Conservation (phyloP, 2,329 filamentous ascomycete genomes). For the Pochonia chlamydosporia region DNA sequence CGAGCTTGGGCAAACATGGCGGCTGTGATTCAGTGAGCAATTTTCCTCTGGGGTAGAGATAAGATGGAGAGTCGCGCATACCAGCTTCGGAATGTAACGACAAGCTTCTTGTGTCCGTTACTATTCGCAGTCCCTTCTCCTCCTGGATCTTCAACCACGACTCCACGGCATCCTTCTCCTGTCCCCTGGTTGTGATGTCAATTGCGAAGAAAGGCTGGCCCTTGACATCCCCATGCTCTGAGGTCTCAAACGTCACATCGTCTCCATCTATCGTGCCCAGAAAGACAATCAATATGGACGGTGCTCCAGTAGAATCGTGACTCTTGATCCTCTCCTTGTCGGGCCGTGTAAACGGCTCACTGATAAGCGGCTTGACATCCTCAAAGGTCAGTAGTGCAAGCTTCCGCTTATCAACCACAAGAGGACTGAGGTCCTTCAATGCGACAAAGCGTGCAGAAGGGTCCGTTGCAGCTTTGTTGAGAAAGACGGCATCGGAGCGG, state of each 20-base stretch:
- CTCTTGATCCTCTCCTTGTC: slow-evolving; percentile 68
- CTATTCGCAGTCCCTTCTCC: slow-evolving; percentile 57
- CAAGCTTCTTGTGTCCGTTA: slow-evolving; percentile 59
- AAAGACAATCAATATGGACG: slow-evolving; percentile 68
- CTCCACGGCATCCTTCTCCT: slow-evolving; percentile 55
- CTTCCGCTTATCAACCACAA: slow-evolving; percentile 49
- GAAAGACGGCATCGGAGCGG: slow-evolving; percentile 63
- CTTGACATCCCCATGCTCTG: slow-evolving; percentile 59
- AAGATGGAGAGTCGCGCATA: slow-evolving; percentile 25
- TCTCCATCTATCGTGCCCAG: slow-evolving; percentile 70
- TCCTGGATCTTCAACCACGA: slow-evolving; percentile 36
- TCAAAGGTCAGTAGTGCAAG: slow-evolving; percentile 64
- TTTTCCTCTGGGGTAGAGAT: too few relatives aligned
- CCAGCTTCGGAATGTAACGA: slow-evolving; percentile 56
- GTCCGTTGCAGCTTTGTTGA: slow-evolving; percentile 60
- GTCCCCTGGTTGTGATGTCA: slow-evolving; percentile 72
- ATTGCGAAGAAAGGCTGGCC: slow-evolving; percentile 85
- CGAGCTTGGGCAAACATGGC: slow-evolving; percentile 87
- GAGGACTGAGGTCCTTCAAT: slow-evolving; percentile 71
- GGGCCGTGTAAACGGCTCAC: slow-evolving; percentile 63
- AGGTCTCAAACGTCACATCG: slow-evolving; percentile 16
- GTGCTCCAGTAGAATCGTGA: slow-evolving; percentile 65
- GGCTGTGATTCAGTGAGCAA: slow-evolving; percentile 48
- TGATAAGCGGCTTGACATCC: slow-evolving; percentile 66
- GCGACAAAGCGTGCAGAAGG: slow-evolving; percentile 67